Conservation (phyloP, 177 flowering plant genomes). For the Viscum album region DNA sequence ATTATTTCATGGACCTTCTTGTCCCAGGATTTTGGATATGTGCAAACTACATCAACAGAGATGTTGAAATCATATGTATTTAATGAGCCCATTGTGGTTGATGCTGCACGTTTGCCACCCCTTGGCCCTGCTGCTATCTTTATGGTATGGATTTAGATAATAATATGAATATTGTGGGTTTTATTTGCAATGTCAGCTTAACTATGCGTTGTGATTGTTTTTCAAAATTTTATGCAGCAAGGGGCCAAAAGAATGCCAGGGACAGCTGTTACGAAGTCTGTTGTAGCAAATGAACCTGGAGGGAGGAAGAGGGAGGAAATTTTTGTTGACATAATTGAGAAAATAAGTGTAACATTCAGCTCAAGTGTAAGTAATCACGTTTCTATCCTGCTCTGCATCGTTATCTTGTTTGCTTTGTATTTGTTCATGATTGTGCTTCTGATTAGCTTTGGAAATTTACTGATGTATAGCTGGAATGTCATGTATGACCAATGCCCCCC, state of each 20-base stretch:
- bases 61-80: constrained; percentile 69
- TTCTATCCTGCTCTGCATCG: background rate
- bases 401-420: background rate
- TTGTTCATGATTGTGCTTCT: background rate
- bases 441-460: background rate
- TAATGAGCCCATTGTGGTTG: constrained; percentile 79
- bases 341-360: constrained; percentile 90
- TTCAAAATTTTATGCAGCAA: constrained; percentile 46
- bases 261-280: constrained; percentile 93
- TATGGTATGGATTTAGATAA: constrained; percentile 35
- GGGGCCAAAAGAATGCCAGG: constrained; percentile 95
- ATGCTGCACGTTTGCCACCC: constrained; percentile 61
- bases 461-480: too few species aligned
- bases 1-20: constrained; percentile 5
- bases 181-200: background rate
- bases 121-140: constrained; percentile 81
- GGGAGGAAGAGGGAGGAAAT: constrained; percentile 93
- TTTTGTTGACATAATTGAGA: constrained; percentile 91
- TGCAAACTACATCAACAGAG: constrained; percentile 86
- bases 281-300: constrained; percentile 85
- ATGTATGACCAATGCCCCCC: too few species aligned
- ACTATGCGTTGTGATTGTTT: constrained; percentile 1
- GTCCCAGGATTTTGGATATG: constrained; percentile 78
- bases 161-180: background rate
- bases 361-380: constrained; percentile 63